These are phyloP conservation scores for Trichoderma gamsii DNA, from an alignment of 495 filamentous ascomycete genomes.

Conservation along the genomic window DNA sequence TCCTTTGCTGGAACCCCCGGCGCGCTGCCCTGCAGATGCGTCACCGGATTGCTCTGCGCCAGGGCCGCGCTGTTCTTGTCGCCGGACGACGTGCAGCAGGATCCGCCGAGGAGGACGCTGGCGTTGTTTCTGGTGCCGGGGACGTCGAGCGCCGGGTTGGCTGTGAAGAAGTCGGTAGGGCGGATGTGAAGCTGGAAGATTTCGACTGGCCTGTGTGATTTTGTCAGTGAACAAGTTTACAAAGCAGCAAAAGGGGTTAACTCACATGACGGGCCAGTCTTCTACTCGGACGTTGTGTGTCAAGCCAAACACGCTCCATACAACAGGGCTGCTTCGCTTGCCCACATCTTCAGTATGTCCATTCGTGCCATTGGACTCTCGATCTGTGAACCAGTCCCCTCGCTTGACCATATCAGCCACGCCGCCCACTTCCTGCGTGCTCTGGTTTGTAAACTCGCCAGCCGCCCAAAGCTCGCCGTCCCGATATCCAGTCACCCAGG, in stretches of 20 bases:
- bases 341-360: slow-evolving; percentile 15
- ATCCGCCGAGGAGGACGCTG: slow-evolving; percentile 12
- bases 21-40: slow-evolving; percentile 13
- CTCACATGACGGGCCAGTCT: slow-evolving; percentile 56
- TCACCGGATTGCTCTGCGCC: slow-evolving; percentile 11
- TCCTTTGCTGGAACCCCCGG: background rate
- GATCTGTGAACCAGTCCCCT: slow-evolving; percentile 30
- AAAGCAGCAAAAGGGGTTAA: slow-evolving; percentile 12
- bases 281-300: slow-evolving; percentile 54
- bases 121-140: slow-evolving; percentile 43
- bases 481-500: slow-evolving; percentile 65
- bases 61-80: slow-evolving; percentile 2
- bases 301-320: slow-evolving; percentile 53
- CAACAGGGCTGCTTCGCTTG: slow-evolving; percentile 36
- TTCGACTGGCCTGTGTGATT: slow-evolving; percentile 45
- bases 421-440: slow-evolving; percentile 44
- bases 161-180: slow-evolving; percentile 50
- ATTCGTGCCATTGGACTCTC: slow-evolving; percentile 1
- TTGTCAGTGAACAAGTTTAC: background rate
- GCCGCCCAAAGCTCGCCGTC: slow-evolving; percentile 68
- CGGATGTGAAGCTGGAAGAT: slow-evolving; percentile 52
- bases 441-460: slow-evolving; percentile 75
- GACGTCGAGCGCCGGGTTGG: slow-evolving; percentile 50
- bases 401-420: slow-evolving; percentile 29
- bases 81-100: slow-evolving; percentile 7